Conservation (phyloP, 441 rosid species). For the Adansonia rubrostipa region DNA sequence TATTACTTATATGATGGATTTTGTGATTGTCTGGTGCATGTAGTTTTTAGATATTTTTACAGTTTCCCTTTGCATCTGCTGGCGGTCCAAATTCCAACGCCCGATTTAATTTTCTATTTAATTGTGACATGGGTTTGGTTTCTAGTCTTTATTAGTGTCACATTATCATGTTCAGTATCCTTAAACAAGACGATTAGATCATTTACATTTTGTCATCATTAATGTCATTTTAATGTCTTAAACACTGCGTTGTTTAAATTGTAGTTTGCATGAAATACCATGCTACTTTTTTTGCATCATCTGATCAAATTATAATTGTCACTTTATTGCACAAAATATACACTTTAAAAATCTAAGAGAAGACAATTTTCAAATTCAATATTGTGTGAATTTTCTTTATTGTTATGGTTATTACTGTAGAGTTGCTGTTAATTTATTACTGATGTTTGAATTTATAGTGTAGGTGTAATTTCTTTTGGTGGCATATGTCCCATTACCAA, state of each 20-base stretch:
- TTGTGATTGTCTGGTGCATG: not conserved
- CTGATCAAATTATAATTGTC: not conserved
- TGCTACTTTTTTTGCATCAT: not conserved
- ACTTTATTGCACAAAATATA: not conserved
- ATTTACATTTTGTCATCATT: not conserved
- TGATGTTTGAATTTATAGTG: not conserved
- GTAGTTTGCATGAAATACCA: not conserved
- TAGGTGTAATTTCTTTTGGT: conserved; percentile 17
- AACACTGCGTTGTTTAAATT: not conserved
- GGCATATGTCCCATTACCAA: conserved; percentile 54
- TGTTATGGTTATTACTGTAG: not conserved
- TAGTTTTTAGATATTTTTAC: not conserved
- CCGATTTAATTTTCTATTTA: not conserved
- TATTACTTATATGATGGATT: not conserved
- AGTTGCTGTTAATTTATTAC: conserved; percentile 9
- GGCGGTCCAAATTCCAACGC: not conserved
- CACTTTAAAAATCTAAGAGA: not conserved
- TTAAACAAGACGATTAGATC: not conserved
- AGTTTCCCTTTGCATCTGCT: not conserved
- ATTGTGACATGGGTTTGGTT: not conserved
- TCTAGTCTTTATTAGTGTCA: not conserved
- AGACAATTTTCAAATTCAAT: not conserved
- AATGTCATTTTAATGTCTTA: not conserved
- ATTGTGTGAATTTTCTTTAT: not conserved
- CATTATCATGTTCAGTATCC: not conserved